These are phyloP conservation scores for Xerocomus spinulosus DNA, from an alignment of 768 basidiomycete species.

Conservation along the genomic window DNA sequence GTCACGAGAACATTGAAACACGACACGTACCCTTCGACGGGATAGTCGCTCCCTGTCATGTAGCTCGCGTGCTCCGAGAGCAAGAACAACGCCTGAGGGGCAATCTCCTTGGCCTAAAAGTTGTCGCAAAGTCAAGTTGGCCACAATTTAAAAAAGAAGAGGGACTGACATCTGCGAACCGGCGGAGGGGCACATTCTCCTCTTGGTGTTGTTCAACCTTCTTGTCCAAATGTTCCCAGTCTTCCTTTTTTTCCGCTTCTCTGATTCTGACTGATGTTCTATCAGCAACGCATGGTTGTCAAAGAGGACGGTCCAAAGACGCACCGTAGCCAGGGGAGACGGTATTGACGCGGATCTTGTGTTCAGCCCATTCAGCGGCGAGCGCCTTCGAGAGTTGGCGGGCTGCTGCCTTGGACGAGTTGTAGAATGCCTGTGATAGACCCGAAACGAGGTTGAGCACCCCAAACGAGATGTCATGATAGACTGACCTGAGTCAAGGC, in stretches of 20 bases:
- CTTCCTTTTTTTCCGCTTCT: too few species aligned
- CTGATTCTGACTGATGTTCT: too few species aligned
- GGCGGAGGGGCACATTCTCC: constrained; percentile 45
- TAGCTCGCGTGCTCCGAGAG: constrained; percentile 50
- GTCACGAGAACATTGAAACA: not conserved
- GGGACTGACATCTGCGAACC: constrained; percentile 49
- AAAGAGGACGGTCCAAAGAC: not conserved
- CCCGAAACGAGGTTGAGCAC: not conserved
- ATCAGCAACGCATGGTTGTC: constrained; percentile 41
- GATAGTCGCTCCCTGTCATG: constrained; percentile 56
- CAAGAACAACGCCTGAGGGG: constrained; percentile 50
- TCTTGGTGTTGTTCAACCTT: constrained; percentile 46
- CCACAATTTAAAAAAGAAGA: not conserved
- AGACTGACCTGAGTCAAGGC: constrained; percentile 48
- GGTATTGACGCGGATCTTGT: constrained; percentile 54
- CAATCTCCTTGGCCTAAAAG: constrained; percentile 51
- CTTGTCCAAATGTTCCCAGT: constrained; percentile 49
- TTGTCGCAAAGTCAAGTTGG: too few species aligned
- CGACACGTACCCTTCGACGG: constrained; percentile 48
- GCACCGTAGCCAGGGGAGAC: constrained; percentile 58
- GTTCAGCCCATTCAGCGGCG: constrained; percentile 56
- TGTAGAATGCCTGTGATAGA: constrained; percentile 42
- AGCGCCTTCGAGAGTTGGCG: constrained; percentile 57
- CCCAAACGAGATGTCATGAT: not conserved
- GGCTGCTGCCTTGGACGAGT: constrained; percentile 67